phyloP scores from a whole-genome alignment of 2,329 filamentous ascomycete species.

The Pseudopyricularia cyperi region DNA sequence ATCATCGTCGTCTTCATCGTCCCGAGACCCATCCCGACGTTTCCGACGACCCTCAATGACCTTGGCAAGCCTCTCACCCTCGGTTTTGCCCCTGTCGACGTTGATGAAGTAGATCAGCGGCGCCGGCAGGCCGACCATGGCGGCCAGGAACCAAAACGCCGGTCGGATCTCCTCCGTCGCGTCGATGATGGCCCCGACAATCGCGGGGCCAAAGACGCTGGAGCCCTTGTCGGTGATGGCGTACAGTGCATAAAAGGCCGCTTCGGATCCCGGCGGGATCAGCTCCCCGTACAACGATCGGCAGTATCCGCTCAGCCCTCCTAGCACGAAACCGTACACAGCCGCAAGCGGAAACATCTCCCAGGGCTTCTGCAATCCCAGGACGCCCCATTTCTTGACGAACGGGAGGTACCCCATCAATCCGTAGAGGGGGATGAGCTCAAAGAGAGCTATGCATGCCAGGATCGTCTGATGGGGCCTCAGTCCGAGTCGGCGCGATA shows the following conservation, averaged over 20 bases:
- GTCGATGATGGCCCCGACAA: constrained; percentile 89
- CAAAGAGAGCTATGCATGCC: constrained; percentile 81
- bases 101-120: constrained; percentile 77
- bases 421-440: constrained; percentile 85
- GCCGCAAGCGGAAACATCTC: constrained; percentile 92
- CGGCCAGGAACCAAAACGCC: constrained; percentile 84
- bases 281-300: constrained; percentile 85
- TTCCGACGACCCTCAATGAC: constrained; percentile 34
- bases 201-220: constrained; percentile 83
- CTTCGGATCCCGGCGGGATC: constrained; percentile 87
- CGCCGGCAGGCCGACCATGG: constrained; percentile 71
- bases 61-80: constrained; percentile 52
- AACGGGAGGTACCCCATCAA: constrained; percentile 77
- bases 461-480: constrained; percentile 79
- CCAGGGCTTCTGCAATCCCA: constrained; percentile 87
- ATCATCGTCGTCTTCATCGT: constrained; percentile 9
- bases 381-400: constrained; percentile 57
- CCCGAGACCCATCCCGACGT: constrained; percentile 8
- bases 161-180: constrained; percentile 66
- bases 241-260: constrained; percentile 91
- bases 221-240: constrained; percentile 97
- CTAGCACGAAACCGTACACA: constrained; percentile 85
- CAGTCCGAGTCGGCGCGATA: constrained; percentile 58
- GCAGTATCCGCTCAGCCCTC: constrained; percentile 86
- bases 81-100: constrained; percentile 62